Conservation (phyloP, 495 filamentous ascomycete genomes). For the Aspergillus steynii region DNA sequence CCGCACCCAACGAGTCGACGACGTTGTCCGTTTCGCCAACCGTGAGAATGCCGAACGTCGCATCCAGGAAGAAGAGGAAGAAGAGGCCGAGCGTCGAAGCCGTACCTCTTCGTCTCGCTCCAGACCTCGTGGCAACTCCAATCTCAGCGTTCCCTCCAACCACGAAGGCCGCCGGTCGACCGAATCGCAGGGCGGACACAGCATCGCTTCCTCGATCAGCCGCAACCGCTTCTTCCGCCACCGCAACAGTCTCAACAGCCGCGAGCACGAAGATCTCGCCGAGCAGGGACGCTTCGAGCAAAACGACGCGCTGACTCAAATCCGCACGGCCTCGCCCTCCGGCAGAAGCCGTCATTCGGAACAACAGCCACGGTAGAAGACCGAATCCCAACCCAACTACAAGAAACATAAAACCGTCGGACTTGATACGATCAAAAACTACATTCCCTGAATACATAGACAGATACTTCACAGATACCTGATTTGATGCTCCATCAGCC, state of each 20-base stretch:
- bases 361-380: not conserved
- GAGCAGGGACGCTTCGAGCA: slow-evolving; percentile 33
- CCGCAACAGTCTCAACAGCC: slow-evolving; percentile 28
- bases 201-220: slow-evolving; percentile 27
- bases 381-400: not conserved
- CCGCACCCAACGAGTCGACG: slow-evolving; percentile 36
- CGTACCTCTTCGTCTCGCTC: slow-evolving; percentile 26
- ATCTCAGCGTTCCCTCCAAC: slow-evolving; percentile 25
- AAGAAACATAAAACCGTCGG: not conserved
- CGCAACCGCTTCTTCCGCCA: slow-evolving; percentile 43
- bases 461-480: not conserved
- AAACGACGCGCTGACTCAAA: slow-evolving; percentile 2
- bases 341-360: slow-evolving; percentile 1
- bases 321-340: slow-evolving; percentile 10
- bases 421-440: not conserved
- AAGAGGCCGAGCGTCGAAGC: slow-evolving; percentile 36
- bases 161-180: slow-evolving; percentile 31
- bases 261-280: slow-evolving; percentile 31
- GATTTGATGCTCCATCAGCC: not conserved
- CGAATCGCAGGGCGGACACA: slow-evolving; percentile 36
- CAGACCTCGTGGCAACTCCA: slow-evolving; percentile 25
- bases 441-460: not conserved
- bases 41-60: slow-evolving; percentile 45
- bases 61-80: slow-evolving; percentile 47
- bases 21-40: slow-evolving; percentile 40